phyloP scores from a whole-genome alignment of 2,329 filamentous ascomycete species.

The Colletotrichum truncatum region DNA sequence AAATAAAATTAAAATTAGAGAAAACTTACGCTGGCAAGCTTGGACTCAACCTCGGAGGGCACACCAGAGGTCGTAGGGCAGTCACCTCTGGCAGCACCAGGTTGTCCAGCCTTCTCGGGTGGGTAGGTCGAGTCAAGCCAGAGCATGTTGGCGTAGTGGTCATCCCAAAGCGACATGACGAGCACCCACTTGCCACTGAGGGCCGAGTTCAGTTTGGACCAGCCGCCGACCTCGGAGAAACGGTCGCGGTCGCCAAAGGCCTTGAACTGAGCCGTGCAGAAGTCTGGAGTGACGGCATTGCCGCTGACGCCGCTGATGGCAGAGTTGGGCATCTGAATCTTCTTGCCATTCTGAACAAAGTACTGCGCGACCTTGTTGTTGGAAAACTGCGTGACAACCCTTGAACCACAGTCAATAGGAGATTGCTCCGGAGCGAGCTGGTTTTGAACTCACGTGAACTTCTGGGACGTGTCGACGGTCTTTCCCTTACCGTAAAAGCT shows the following conservation, averaged over 20 bases:
- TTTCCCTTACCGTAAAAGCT: constrained; percentile 67
- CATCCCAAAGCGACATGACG: constrained; percentile 67
- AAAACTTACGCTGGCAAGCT: constrained; percentile 31
- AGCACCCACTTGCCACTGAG: constrained; percentile 69
- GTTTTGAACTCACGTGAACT: constrained; percentile 57
- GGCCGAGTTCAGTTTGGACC: constrained; percentile 62
- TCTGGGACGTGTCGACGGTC: constrained; percentile 64
- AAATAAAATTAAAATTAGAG: too few relatives aligned
- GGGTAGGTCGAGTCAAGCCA: constrained; percentile 75
- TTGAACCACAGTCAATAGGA: not conserved
- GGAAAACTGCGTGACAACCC: constrained; percentile 69
- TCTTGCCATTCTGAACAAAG: constrained; percentile 67
- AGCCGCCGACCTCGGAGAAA: constrained; percentile 65
- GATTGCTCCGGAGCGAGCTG: not conserved
- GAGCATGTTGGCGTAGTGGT: constrained; percentile 70
- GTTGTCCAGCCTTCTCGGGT: constrained; percentile 35
- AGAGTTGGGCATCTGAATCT: constrained; percentile 56
- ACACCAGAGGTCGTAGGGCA: constrained; percentile 37
- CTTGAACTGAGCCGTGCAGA: constrained; percentile 65
- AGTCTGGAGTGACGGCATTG: constrained; percentile 63
- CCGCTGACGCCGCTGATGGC: constrained; percentile 36
- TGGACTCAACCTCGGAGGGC: constrained; percentile 34
- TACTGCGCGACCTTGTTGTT: constrained; percentile 62
- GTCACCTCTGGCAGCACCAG: constrained; percentile 35
- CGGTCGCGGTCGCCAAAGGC: constrained; percentile 60